Evolutionary conservation across 2,329 filamentous ascomycete species (phyloP), one percentile per base, ranked within the genome.

Genomic region (Hypoxylon sp.): DNA sequence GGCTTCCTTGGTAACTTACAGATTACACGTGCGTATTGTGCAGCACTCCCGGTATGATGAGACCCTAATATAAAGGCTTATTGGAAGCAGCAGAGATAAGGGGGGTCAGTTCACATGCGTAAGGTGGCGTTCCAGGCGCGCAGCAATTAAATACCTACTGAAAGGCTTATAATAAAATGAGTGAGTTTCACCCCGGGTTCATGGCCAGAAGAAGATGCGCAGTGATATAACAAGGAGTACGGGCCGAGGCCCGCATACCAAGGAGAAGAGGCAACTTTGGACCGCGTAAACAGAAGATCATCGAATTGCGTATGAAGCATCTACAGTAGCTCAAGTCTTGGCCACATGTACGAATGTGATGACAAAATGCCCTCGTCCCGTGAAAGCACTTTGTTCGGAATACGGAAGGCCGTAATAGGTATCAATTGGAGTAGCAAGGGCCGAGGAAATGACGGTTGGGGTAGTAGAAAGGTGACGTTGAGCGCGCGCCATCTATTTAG

Each of bases 401-500:
- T 62, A 71, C 74, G 74, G 73, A 75, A 69, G 63, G 45, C 68
- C 67, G 58, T 50, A 67, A 64, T n/a, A 58, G 63, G 60, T 41
- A 64, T 69, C 55, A 60, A 65, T 70, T 71, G 67, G 60, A 63
- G 70, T 61, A 70, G 69, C 67, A 73, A 70, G 69, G 65, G 60
- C 72, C 67, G 71, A 70, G 60, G 61, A 46, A 64, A 68, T 68
- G 65, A 63, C 46, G 49, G 58, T 63, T 69, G 64, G 56, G 66
- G 69, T 64, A 67, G 65, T 23, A 72, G 55, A 67, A 60, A 73
- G 62, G 71, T 72, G 72, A 75, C 70, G 69, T 68, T 70, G 67
- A 62, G 55, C 62, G 60, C 59, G 53, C 57, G 62, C 52, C 36
- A 45, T 56, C 72, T 45, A 76, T 76, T 76, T 76, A 76, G 75